These are phyloP conservation scores for cucumber (Cucumis sativus) DNA, from an alignment of 306 rosid genomes.

Conservation along the genomic window DNA sequence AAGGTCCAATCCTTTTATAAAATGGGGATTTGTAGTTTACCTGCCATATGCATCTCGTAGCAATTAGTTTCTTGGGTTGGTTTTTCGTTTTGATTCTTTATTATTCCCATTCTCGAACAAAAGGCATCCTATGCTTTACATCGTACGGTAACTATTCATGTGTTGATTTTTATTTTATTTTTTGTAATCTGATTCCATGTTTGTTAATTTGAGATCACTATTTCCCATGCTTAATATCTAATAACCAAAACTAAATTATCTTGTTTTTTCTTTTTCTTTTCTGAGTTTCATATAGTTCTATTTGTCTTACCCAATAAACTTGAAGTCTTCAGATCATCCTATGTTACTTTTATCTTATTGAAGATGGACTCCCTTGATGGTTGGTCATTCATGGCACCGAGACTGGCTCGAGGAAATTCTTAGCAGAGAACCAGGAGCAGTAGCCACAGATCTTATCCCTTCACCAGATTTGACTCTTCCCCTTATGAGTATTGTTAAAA, in stretches of 20 bases:
- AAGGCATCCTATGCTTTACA: too few relatives aligned
- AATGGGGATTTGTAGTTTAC: too few relatives aligned
- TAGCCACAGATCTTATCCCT: constrained; percentile 43
- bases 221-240: too few relatives aligned
- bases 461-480: constrained; percentile 86
- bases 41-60: too few relatives aligned
- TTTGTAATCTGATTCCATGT: too few relatives aligned
- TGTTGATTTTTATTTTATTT: too few relatives aligned
- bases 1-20: too few relatives aligned
- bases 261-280: background rate
- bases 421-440: constrained; percentile 32
- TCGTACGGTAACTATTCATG: too few relatives aligned
- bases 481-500: constrained; percentile 85
- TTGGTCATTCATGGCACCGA: constrained; percentile 89
- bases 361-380: constrained; percentile 92
- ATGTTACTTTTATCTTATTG: constrained; percentile 16
- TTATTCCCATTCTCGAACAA: too few relatives aligned
- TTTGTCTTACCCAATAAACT: background rate
- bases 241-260: background rate
- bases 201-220: too few relatives aligned
- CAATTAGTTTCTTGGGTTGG: too few relatives aligned
- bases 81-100: too few relatives aligned
- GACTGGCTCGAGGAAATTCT: constrained; percentile 71
- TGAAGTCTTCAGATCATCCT: background rate
- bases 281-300: background rate